A percentile compares a stretch with the other conserved stretches of the same genome.
phyloP scores from a whole-genome alignment of 208 protist species.

The Acanthamoeba triangularis region DNA sequence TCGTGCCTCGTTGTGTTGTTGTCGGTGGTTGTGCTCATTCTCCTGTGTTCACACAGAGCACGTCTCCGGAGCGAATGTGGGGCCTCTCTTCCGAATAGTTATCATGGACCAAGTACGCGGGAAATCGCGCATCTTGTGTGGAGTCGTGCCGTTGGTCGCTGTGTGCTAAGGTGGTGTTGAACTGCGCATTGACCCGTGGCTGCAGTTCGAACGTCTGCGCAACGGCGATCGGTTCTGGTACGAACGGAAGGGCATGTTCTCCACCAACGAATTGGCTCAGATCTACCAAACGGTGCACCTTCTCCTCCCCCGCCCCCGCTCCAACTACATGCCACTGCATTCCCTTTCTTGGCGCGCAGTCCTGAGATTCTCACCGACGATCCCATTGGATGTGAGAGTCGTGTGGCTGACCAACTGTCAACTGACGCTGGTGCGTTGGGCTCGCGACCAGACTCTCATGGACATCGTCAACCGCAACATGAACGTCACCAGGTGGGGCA shows the following conservation, averaged over 20 bases:
- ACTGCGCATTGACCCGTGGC: too few relatives aligned
- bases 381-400: too few relatives aligned
- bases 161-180: too few relatives aligned
- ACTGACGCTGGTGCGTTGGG: not conserved
- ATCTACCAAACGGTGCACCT: slow-evolving; percentile 27
- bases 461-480: slow-evolving; percentile 61
- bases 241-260: slow-evolving; percentile 72
- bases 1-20: too few relatives aligned
- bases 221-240: slow-evolving; percentile 79
- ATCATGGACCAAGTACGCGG: not conserved
- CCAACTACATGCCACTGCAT: too few relatives aligned
- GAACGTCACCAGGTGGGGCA: slow-evolving; percentile 47
- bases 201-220: slow-evolving; percentile 75
- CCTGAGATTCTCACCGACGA: too few relatives aligned
- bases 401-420: too few relatives aligned
- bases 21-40: not conserved
- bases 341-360: too few relatives aligned
- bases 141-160: too few relatives aligned
- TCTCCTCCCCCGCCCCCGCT: not conserved
- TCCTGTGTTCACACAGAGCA: not conserved
- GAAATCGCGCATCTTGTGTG: too few relatives aligned
- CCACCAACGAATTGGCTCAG: not conserved
- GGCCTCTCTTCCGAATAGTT: not conserved
- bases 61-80: not conserved
- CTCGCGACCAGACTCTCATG: slow-evolving; percentile 15